Evolutionary conservation across 176 grass and related monocot genomes (phyloP).

Genomic region (Hordeum marinum): DNA sequence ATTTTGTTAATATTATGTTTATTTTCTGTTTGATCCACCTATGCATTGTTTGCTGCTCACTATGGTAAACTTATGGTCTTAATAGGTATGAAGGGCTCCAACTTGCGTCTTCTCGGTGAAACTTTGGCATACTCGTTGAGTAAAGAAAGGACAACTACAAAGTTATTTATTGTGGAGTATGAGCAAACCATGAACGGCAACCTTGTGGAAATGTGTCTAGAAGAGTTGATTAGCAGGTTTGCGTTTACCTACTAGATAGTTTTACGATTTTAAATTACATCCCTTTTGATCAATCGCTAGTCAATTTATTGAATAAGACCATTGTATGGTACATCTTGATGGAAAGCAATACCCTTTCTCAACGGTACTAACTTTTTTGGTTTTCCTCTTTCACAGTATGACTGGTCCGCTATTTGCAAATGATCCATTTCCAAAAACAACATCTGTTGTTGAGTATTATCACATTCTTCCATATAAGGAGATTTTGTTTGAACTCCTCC

Average conservation of each 20-base stretch:
- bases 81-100: slow-evolving; percentile 34
- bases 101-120: slow-evolving; percentile 34
- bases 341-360: neutral
- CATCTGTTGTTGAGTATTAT: slow-evolving; percentile 41
- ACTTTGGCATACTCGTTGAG: slow-evolving; percentile 45
- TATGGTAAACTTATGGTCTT: neutral
- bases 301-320: neutral
- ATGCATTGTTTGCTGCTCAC: neutral
- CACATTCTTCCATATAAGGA: slow-evolving; percentile 55
- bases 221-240: slow-evolving; percentile 44
- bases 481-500: slow-evolving; percentile 25
- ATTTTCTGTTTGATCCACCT: neutral
- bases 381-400: slow-evolving; percentile 31
- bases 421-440: slow-evolving; percentile 1
- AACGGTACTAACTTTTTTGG: neutral
- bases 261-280: neutral
- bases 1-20: neutral
- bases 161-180: slow-evolving; percentile 43
- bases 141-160: slow-evolving; percentile 34
- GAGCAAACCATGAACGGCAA: slow-evolving; percentile 4
- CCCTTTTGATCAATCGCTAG: neutral
- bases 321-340: neutral
- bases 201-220: slow-evolving; percentile 28
- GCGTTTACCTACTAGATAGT: neutral
- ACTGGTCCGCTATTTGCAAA: slow-evolving; percentile 41